phyloP scores from a whole-genome alignment of 139 green algal genomes.

The Chlamydomonas urium region DNA sequence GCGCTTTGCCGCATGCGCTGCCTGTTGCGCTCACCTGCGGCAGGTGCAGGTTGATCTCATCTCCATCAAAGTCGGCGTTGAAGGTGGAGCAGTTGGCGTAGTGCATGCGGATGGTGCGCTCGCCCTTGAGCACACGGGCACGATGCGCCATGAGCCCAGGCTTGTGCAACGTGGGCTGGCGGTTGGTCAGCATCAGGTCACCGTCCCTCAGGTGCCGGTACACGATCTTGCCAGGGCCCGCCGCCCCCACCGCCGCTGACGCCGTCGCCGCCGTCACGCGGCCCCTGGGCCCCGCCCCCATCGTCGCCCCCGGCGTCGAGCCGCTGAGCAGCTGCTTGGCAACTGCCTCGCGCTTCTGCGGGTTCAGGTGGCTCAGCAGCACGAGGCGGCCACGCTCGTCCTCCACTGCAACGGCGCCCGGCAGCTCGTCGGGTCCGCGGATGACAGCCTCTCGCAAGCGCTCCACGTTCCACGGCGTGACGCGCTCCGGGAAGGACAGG shows the following conservation, averaged over 20 bases:
- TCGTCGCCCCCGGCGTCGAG: background rate
- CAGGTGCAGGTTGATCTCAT: slow-evolving; percentile 99
- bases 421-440: slow-evolving; percentile 69
- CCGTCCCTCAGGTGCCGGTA: slow-evolving; percentile 90
- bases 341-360: slow-evolving; percentile 60
- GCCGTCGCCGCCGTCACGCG: background rate
- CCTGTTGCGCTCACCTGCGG: slow-evolving; percentile 72
- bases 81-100: slow-evolving; percentile 98
- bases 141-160: slow-evolving; percentile 78
- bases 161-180: slow-evolving; percentile 98
- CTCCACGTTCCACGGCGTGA: slow-evolving; percentile 87
- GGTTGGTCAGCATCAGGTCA: slow-evolving; percentile 96
- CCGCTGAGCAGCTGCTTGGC: slow-evolving; percentile 75
- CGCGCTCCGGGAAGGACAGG: slow-evolving; percentile 88
- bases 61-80: slow-evolving; percentile 98
- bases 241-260: background rate
- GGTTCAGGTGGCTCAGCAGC: background rate
- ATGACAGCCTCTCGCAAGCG: slow-evolving; percentile 55
- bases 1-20: too few species aligned
- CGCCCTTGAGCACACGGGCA: slow-evolving; percentile 61
- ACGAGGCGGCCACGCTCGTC: slow-evolving; percentile 61
- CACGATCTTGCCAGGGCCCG: slow-evolving; percentile 53
- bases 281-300: background rate
- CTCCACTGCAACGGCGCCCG: slow-evolving; percentile 90
- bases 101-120: slow-evolving; percentile 97